Conservation (phyloP, 2,329 filamentous ascomycete species). For the Hypoxylon sp. region DNA sequence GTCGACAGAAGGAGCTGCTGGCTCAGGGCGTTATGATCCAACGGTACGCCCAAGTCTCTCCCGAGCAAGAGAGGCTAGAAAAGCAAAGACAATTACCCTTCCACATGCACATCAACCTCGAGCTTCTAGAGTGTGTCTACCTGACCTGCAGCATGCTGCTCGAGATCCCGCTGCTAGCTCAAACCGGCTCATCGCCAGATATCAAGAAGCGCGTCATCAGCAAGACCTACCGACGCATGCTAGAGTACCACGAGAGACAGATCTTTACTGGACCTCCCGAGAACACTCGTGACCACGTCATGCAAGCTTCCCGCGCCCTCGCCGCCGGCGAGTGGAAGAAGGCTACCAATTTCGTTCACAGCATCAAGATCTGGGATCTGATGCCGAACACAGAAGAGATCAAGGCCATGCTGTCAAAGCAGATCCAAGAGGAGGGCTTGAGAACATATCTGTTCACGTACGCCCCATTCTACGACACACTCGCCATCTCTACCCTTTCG, state of each 20-base stretch:
- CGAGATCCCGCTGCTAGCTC: constrained; percentile 95
- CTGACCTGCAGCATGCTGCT: constrained; percentile 99
- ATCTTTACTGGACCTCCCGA: constrained; percentile 98
- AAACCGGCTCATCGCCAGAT: constrained; percentile 95
- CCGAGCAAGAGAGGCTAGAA: constrained; percentile 97
- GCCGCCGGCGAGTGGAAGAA: constrained; percentile 99
- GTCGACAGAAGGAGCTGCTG: constrained; percentile 96
- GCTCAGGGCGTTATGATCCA: constrained; percentile 99
- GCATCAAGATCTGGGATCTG: constrained; percentile 99
- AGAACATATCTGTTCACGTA: constrained; percentile 99
- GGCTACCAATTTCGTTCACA: constrained; percentile 91
- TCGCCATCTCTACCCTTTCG: constrained; percentile 85
- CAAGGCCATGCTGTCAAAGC: constrained; percentile 96
- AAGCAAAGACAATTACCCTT: constrained; percentile 97
- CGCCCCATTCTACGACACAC: constrained; percentile 98
- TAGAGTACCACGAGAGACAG: constrained; percentile 99
- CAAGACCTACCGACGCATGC: constrained; percentile 99
- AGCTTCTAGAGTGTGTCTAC: constrained; percentile 97
- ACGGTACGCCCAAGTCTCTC: constrained; percentile 93
- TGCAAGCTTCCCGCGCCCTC: constrained; percentile 97
- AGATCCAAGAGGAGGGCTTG: constrained; percentile 98
- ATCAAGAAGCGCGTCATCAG: constrained; percentile 98
- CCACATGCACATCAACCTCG: constrained; percentile 99
- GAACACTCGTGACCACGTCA: constrained; percentile 98
- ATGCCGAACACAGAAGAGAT: constrained; percentile 94